Evolutionary conservation across 208 protist species (phyloP).

Genomic region (Trypanosoma cruzi): DNA sequence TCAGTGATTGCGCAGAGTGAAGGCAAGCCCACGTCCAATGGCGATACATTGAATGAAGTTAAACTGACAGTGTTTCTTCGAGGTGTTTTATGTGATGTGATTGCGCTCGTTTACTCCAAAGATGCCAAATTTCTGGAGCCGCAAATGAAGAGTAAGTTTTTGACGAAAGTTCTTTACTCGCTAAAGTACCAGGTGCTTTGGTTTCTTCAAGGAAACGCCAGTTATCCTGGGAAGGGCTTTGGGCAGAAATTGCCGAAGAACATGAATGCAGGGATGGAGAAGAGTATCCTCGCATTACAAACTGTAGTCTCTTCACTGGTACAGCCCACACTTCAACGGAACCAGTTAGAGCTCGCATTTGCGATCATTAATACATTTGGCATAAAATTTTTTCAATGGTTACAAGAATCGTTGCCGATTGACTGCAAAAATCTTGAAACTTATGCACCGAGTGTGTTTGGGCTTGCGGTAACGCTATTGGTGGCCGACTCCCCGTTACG

Average conservation of each 20-base stretch:
- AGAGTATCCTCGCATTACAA: constrained; percentile 28
- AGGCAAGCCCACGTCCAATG: not conserved
- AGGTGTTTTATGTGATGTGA: constrained; percentile 28
- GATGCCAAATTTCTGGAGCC: constrained; percentile 28
- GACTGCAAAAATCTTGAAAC: constrained; percentile 18
- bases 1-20: constrained; percentile 2
- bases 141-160: constrained; percentile 19
- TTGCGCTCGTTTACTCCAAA: constrained; percentile 28
- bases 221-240: not conserved
- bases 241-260: not conserved
- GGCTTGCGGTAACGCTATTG: constrained; percentile 27
- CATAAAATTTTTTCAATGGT: constrained; percentile 26
- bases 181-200: constrained; percentile 29
- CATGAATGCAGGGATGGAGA: constrained; percentile 21
- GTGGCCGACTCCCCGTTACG: constrained; percentile 14
- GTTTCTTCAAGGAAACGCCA: constrained; percentile 17
- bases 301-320: constrained; percentile 24
- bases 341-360: not conserved
- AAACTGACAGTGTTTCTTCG: constrained; percentile 23
- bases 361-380: constrained; percentile 20
- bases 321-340: not conserved
- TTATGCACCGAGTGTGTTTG: constrained; percentile 22
- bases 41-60: not conserved
- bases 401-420: constrained; percentile 13
- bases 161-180: constrained; percentile 24